Evolutionary conservation across 768 basidiomycete genomes (phyloP), one percentile per base, ranked within the genome.

Genomic region (Mycena galopus): DNA sequence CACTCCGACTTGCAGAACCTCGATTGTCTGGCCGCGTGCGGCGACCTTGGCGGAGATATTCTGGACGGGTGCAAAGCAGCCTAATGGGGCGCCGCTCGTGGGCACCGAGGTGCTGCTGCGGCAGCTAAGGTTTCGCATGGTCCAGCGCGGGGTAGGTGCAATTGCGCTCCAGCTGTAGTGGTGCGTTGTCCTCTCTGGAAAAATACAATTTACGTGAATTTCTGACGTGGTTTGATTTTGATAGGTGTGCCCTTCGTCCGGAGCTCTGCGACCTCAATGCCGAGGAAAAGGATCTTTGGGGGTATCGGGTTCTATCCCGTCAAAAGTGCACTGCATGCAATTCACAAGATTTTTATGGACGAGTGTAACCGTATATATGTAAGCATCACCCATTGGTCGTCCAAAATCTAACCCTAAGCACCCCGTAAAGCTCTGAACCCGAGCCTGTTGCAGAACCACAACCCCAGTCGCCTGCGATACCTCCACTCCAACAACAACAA

Each of bases 31-130:
- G 94, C 94, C 93, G 16, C 86, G 92, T 60, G 91, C 91, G 19
- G 91, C 91, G 0, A 87, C 89, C 0, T 88, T 89, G 16, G 93
- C 93, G 0, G 94, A 95, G 84, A 78, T 94, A 19, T 94, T 93
- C 80, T 95, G 94, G 93, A 90, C 88, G 1, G 93, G 93, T 4
- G 78, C 83, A 14, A 84, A 70, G 12, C 81, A 80, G 53, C 83
- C 85, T 3, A 81, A 84, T 47, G 85, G 86, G 4, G 79, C 76
- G 7, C 74, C 87, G 25, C 81, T 83, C 27, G 82, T 86, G 65
- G 82, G 85, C 11, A 80, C 67, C 0, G 79, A 84, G 23, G 93
- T 92, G 4, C 80, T 93, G 10, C 87, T 90, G 33, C 87, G 94
- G 2, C 80, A 93, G 69, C 60, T 92, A 25, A 81, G 86, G 16